Conservation (phyloP, 495 filamentous ascomycete genomes). For the Letharia columbiana region DNA sequence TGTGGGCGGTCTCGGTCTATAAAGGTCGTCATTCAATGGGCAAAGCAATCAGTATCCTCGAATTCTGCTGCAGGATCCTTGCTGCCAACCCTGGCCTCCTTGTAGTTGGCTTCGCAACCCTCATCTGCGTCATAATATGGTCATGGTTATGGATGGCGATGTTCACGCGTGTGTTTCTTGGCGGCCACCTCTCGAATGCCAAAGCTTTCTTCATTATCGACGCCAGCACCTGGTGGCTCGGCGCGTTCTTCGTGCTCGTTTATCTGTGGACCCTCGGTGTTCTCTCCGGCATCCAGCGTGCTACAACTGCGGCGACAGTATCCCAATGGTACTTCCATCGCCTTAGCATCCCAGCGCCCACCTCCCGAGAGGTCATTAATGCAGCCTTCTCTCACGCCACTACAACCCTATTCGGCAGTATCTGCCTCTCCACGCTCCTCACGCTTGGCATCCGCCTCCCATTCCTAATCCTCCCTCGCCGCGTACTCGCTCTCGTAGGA, state of each 20-base stretch:
- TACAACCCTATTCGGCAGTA: slow-evolving; percentile 85
- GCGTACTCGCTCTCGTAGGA: slow-evolving; percentile 54
- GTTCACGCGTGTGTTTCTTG: slow-evolving; percentile 92
- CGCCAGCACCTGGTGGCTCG: slow-evolving; percentile 83
- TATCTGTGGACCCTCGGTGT: slow-evolving; percentile 92
- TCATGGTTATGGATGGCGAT: slow-evolving; percentile 95
- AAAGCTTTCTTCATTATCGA: slow-evolving; percentile 65
- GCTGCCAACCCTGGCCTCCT: slow-evolving; percentile 76
- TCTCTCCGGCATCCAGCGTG: slow-evolving; percentile 75
- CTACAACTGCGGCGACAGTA: slow-evolving; percentile 88
- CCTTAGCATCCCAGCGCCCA: slow-evolving; percentile 64
- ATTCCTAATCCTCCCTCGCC: slow-evolving; percentile 70
- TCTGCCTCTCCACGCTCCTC: slow-evolving; percentile 75
- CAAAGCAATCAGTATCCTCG: slow-evolving; percentile 75
- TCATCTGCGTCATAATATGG: slow-evolving; percentile 72
- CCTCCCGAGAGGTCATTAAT: slow-evolving; percentile 67
- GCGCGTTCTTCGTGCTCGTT: slow-evolving; percentile 78
- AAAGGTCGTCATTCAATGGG: slow-evolving; percentile 69
- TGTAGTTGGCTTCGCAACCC: slow-evolving; percentile 67
- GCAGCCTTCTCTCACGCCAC: slow-evolving; percentile 72
- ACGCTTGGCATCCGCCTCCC: slow-evolving; percentile 77
- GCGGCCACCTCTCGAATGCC: slow-evolving; percentile 59
- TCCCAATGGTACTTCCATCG: slow-evolving; percentile 99
- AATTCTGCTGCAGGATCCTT: slow-evolving; percentile 83
- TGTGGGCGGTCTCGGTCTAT: slow-evolving; percentile 77